Evolutionary conservation across 192 early-diverging fungal genomes (phyloP).

Genomic region (Geosiphon pyriformis): DNA sequence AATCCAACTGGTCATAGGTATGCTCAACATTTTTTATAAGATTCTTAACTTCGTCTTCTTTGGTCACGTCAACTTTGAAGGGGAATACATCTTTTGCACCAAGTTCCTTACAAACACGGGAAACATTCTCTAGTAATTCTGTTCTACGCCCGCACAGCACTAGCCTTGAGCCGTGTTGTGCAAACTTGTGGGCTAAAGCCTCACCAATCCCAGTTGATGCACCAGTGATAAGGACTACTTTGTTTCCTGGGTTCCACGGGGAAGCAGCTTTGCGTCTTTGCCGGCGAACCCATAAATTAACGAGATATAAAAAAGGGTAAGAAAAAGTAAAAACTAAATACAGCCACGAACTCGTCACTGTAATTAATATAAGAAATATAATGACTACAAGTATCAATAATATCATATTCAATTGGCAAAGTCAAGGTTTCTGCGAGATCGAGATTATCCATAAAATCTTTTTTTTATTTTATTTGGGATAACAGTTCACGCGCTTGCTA

Average conservation of each 20-base stretch:
- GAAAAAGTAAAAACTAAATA: background rate
- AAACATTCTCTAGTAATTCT: background rate
- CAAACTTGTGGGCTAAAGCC: slow-evolving; percentile 65
- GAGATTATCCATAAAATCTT: too few species aligned
- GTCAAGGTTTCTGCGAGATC: too few species aligned
- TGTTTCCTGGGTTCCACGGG: background rate
- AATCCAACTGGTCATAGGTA: slow-evolving; percentile 1
- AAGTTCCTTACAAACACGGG: background rate
- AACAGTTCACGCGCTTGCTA: too few species aligned
- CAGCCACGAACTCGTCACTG: too few species aligned
- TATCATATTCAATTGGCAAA: too few species aligned
- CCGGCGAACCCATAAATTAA: background rate
- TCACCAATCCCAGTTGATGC: slow-evolving; percentile 68
- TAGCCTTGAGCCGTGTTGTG: slow-evolving; percentile 52
- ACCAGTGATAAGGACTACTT: slow-evolving; percentile 41
- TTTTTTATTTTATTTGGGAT: too few species aligned
- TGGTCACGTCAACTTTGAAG: background rate
- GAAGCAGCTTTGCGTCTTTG: background rate
- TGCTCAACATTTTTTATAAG: background rate
- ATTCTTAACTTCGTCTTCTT: background rate
- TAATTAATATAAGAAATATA: too few species aligned
- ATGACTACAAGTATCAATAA: too few species aligned
- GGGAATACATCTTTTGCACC: background rate
- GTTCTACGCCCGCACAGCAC: slow-evolving; percentile 26
- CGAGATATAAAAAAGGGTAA: background rate